Evolutionary conservation across 768 basidiomycete species (phyloP).

Genomic region (Russula dissimulans): DNA sequence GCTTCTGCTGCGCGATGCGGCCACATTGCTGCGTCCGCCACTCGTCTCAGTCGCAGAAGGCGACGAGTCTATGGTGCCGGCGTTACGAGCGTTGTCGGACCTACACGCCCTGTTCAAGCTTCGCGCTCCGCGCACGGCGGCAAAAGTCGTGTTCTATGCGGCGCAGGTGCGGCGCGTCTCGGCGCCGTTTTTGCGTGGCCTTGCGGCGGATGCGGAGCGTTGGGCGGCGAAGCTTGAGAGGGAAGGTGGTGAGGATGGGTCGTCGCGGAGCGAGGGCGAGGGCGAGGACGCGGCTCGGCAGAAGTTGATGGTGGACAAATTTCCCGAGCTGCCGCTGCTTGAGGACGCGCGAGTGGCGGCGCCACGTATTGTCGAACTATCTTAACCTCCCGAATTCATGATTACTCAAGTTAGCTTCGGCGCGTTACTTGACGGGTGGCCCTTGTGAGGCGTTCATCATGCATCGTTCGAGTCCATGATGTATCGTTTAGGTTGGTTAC

Average conservation of each 20-base stretch:
- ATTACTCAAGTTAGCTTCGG: no score
- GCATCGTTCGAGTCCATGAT: neutral
- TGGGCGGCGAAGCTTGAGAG: slow-evolving; percentile 5
- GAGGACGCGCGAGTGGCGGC: neutral
- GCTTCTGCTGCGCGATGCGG: slow-evolving; percentile 49
- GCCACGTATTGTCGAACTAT: neutral
- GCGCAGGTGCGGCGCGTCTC: slow-evolving; percentile 35
- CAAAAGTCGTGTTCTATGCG: slow-evolving; percentile 64
- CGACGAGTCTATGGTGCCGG: slow-evolving; percentile 34
- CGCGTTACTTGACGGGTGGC: no score
- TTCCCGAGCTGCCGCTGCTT: no score
- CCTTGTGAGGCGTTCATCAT: no score
- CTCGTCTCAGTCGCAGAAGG: slow-evolving; percentile 23
- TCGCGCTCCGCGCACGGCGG: slow-evolving; percentile 31
- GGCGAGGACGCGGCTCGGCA: no score
- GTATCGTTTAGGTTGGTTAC: no score
- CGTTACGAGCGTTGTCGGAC: slow-evolving; percentile 49
- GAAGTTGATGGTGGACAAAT: no score
- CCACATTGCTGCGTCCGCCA: slow-evolving; percentile 42
- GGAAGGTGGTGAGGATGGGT: neutral
- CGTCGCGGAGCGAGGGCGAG: neutral
- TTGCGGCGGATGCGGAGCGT: slow-evolving; percentile 4
- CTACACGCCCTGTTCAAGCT: slow-evolving; percentile 34
- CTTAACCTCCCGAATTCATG: neutral
- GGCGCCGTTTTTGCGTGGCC: neutral